Conservation (phyloP, 306 rosid species). For the Cajanus cajan region DNA sequence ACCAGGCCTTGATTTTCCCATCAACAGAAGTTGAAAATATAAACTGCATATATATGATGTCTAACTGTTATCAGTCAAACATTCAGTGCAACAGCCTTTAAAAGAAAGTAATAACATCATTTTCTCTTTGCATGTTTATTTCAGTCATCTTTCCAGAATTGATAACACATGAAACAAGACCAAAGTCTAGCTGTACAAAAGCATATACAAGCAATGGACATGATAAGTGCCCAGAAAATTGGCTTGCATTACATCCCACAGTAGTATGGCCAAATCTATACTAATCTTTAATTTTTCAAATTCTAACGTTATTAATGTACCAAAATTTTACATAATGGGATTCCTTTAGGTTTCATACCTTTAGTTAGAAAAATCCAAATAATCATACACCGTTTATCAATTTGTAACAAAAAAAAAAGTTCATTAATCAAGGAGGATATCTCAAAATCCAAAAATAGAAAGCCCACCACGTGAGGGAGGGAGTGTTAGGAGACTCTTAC, state of each 20-base stretch:
- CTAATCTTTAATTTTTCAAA: not conserved
- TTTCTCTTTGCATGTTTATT: not conserved
- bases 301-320: not conserved
- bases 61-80: not conserved
- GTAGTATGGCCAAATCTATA: not conserved
- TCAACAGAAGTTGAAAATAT: constrained; percentile 69
- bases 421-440: not conserved
- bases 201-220: not conserved
- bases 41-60: constrained; percentile 46
- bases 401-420: not conserved
- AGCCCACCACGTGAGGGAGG: not conserved
- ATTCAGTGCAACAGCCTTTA: not conserved
- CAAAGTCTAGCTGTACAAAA: not conserved
- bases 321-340: not conserved
- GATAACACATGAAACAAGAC: not conserved
- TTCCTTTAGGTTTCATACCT: not conserved
- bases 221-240: not conserved
- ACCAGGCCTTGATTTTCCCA: constrained; percentile 84
- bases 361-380: not conserved
- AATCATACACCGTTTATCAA: not conserved
- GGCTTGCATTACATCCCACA: not conserved
- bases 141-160: not conserved
- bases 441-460: constrained; percentile 15
- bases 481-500: constrained; percentile 29
- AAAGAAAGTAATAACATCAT: not conserved